These are phyloP conservation scores for Skeletonema marinoi DNA, from an alignment of 108 stramenopile genomes.

Conservation along the genomic window DNA sequence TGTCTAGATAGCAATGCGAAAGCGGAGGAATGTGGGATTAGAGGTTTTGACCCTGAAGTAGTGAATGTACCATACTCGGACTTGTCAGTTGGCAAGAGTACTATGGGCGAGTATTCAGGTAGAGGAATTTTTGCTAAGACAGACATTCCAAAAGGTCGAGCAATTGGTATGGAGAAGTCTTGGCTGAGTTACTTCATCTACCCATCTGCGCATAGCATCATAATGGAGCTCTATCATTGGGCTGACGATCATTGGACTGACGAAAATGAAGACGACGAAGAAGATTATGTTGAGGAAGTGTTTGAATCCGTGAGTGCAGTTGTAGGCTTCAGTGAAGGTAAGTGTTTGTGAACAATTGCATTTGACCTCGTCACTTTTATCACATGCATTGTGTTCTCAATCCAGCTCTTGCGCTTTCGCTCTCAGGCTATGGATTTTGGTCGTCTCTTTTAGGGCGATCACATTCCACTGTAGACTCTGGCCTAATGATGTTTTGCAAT, in stretches of 20 bases:
- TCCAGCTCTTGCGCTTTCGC: too few relatives aligned
- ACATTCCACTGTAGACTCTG: conserved; percentile 27
- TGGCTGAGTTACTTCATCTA: conserved; percentile 27
- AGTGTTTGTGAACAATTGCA: background rate
- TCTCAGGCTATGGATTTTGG: conserved; percentile 29
- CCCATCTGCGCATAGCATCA: conserved; percentile 18
- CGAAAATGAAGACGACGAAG: background rate
- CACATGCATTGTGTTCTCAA: too few relatives aligned
- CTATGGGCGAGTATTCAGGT: conserved; percentile 42
- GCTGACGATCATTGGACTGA: background rate
- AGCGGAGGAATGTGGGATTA: background rate
- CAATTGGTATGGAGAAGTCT: conserved; percentile 25
- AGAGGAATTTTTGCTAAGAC: conserved; percentile 34
- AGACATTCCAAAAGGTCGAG: conserved; percentile 20
- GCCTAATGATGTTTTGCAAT: conserved; percentile 22
- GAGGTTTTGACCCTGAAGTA: conserved; percentile 21
- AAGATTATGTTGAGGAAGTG: background rate
- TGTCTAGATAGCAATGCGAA: background rate
- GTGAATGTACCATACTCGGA: conserved; percentile 29
- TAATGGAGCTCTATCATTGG: conserved; percentile 2
- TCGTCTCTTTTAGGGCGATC: conserved; percentile 10
- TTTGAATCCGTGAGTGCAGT: background rate
- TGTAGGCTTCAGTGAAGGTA: background rate
- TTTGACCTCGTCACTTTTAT: background rate
- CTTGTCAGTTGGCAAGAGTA: conserved; percentile 34